These are phyloP conservation scores for Nematocida ausubeli DNA, from an alignment of 371 early-diverging fungal species.

Conservation along the genomic window DNA sequence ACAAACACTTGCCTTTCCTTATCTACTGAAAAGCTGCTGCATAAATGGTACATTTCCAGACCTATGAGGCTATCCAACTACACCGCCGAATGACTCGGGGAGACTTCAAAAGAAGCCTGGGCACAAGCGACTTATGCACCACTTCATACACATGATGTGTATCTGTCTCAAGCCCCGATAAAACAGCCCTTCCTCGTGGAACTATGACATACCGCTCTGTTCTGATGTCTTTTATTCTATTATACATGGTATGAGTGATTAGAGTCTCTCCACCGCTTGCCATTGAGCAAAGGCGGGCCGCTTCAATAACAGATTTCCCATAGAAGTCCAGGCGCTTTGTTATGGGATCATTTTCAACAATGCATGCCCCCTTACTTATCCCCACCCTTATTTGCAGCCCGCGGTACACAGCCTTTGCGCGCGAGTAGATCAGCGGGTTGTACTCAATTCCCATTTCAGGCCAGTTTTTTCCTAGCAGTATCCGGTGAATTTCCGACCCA, in stretches of 20 bases:
- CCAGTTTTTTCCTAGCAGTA: slow-evolving; percentile 79
- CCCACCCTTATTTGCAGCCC: slow-evolving; percentile 88
- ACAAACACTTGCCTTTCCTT: too few species aligned
- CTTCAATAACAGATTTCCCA: slow-evolving; percentile 83
- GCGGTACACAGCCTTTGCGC: slow-evolving; percentile 71
- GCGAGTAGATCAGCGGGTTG: slow-evolving; percentile 53
- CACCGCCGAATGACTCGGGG: not conserved
- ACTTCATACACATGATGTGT: slow-evolving; percentile 47
- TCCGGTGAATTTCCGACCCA: slow-evolving; percentile 80
- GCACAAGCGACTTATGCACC: slow-evolving; percentile 19
- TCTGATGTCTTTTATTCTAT: slow-evolving; percentile 42
- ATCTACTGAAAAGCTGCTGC: too few species aligned
- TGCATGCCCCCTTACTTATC: slow-evolving; percentile 81
- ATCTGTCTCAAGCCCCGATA: slow-evolving; percentile 33
- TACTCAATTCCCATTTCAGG: slow-evolving; percentile 78
- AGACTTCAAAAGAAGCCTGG: slow-evolving; percentile 33
- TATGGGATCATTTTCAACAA: slow-evolving; percentile 80
- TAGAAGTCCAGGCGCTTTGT: slow-evolving; percentile 88
- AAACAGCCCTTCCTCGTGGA: slow-evolving; percentile 28
- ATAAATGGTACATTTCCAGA: too few species aligned
- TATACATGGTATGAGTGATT: slow-evolving; percentile 50
- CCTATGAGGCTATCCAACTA: slow-evolving; percentile 18
- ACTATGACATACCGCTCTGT: slow-evolving; percentile 8
- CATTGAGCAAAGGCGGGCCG: slow-evolving; percentile 76
- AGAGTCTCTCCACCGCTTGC: slow-evolving; percentile 83